Evolutionary conservation across 2,329 filamentous ascomycete genomes (phyloP).

Genomic region (Chalaropsis ovoidea): DNA sequence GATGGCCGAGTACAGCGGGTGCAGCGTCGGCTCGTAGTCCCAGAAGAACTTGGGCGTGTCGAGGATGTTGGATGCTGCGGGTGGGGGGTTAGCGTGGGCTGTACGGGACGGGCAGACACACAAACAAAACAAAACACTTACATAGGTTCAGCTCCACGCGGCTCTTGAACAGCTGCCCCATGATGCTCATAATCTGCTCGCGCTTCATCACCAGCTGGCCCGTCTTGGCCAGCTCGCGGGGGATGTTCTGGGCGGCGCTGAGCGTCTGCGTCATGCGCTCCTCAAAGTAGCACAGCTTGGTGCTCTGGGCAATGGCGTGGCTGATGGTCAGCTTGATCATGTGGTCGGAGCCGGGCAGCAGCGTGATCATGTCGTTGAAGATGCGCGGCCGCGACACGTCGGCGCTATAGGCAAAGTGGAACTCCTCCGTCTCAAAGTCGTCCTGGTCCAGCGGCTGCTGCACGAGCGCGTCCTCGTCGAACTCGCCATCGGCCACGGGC

Average conservation of each 20-base stretch:
- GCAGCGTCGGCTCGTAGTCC: conserved; percentile 90
- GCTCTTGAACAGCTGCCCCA: conserved; percentile 83
- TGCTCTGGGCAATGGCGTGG: conserved; percentile 94
- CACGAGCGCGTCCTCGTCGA: conserved; percentile 42
- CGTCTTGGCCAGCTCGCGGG: conserved; percentile 76
- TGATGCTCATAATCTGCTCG: conserved; percentile 82
- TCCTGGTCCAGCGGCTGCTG: conserved; percentile 72
- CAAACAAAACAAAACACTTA: conserved; percentile 41
- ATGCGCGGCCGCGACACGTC: conserved; percentile 79
- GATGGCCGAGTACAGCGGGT: conserved; percentile 87
- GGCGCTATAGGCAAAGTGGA: conserved; percentile 93
- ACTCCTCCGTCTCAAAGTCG: conserved; percentile 95
- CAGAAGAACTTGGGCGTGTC: conserved; percentile 97
- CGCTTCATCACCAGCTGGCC: conserved; percentile 85
- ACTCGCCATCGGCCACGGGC: conserved; percentile 16
- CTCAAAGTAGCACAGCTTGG: conserved; percentile 91
- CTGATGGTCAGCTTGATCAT: conserved; percentile 99
- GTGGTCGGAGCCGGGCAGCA: conserved; percentile 80
- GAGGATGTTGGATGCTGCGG: conserved; percentile 78
- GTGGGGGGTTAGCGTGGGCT: background rate
- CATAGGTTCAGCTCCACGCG: conserved; percentile 95
- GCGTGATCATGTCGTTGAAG: conserved; percentile 98
- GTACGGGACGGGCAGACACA: background rate
- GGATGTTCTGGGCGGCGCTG: conserved; percentile 83
- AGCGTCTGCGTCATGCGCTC: conserved; percentile 93